Conservation (phyloP, 31 red algal genomes). For the Porphyra umbilicalis region DNA sequence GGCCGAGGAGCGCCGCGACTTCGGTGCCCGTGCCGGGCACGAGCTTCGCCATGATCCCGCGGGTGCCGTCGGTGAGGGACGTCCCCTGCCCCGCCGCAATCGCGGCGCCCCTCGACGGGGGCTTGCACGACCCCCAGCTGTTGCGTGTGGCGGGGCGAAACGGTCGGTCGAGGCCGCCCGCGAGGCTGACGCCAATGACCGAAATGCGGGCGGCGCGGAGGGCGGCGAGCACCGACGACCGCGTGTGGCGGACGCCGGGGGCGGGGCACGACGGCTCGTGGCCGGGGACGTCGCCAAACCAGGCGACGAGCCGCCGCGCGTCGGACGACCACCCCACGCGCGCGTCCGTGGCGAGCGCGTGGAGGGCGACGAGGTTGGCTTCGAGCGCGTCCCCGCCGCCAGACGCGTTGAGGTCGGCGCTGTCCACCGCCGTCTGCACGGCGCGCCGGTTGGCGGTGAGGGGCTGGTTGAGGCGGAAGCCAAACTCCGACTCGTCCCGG, state of each 20-base stretch:
- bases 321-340: conserved; percentile 19
- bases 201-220: conserved; percentile 6
- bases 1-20: background rate
- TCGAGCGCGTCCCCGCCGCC: conserved; percentile 24
- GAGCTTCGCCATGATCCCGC: background rate
- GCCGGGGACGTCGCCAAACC: conserved; percentile 33
- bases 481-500: no score
- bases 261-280: conserved; percentile 48
- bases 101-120: no score
- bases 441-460: conserved; percentile 4
- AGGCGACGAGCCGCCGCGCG: conserved; percentile 22
- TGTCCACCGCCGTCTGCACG: conserved; percentile 7
- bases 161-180: background rate
- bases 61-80: background rate
- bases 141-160: background rate
- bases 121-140: background rate
- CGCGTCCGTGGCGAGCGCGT: conserved; percentile 21
- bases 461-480: conserved; percentile 19
- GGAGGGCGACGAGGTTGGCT: conserved; percentile 37
- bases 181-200: conserved; percentile 18
- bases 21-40: background rate
- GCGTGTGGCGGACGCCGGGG: conserved; percentile 3
- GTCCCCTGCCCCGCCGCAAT: conserved; percentile 4
- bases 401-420: conserved; percentile 7
- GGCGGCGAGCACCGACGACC: conserved; percentile 3